Evolutionary conservation across 148 eudicot genomes (phyloP), one percentile per base, ranked within the genome.

Genomic region (Arctostaphylos glauca): DNA sequence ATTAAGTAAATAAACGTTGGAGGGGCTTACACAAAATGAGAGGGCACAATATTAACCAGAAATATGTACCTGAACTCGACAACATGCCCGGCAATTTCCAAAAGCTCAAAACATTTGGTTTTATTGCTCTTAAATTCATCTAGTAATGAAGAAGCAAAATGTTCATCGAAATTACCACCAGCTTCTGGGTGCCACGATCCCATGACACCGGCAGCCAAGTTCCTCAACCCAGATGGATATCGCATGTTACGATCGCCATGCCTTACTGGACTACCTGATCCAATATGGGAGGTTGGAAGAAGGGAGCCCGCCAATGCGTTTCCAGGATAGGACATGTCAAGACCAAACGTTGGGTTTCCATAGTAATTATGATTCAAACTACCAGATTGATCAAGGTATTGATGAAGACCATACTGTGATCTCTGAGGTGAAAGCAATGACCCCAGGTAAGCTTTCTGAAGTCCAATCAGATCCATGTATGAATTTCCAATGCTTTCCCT

Each of bases 51-150:
- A 79, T 79, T 48, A 80, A 66, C 41, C 16, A 83, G 76, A 12
- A 70, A 76, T 43, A 48, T 31, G 49, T 79, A 90, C 98, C 98
- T 95, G 86, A 95, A 92, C 79, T 95, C 98, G 81, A 89, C 93
- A 80, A 95, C 89, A 86, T 93, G 94, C 54, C 93, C 91, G 41
- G 88, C 91, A 81, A 95, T 93, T 86, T 95, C 98, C 50, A 91
- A 89, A 55, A 95, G 97, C 89, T 95, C 95, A 85, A 93, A 95
- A 80, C 94, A 87, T 85, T 81, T 91, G 48, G 94, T 90, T 86
- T 94, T 94, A 80, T 92, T 91, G 87, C 91, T 88, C 82, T 94
- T 94, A 74, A 94, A 94, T 80, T 94, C 98, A 82, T 94, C 96
- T 44, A 94, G 90, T 74, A 94, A 87, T 44, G 98, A 91, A 64